These are phyloP conservation scores for Mariannaea elegans DNA, from an alignment of 2,329 filamentous ascomycete species.

Conservation along the genomic window DNA sequence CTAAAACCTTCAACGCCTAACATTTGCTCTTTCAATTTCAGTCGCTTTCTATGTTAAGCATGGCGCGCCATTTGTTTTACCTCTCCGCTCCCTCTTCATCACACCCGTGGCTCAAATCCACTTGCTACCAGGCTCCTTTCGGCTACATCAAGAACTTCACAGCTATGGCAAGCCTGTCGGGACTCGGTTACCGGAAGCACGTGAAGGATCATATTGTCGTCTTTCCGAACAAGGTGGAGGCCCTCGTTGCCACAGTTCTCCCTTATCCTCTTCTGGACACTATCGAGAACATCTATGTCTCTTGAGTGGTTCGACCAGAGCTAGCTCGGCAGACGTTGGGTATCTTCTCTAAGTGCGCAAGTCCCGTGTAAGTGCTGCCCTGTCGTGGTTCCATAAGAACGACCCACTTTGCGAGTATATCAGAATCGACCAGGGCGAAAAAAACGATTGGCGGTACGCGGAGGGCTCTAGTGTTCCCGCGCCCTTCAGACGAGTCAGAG, in stretches of 20 bases:
- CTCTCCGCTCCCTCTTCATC: no score
- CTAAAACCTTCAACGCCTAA: no score
- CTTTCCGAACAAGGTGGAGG: slow-evolving; percentile 22
- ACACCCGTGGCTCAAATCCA: no score
- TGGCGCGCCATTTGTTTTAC: no score
- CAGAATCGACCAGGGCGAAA: slow-evolving; percentile 9
- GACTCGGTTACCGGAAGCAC: slow-evolving; percentile 18
- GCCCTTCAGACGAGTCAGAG: not conserved
- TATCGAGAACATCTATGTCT: slow-evolving; percentile 19
- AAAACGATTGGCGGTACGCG: slow-evolving; percentile 5
- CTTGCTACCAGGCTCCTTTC: no score
- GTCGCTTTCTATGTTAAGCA: no score
- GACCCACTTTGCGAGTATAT: slow-evolving; percentile 12
- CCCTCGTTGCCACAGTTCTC: slow-evolving; percentile 19
- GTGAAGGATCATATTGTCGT: slow-evolving; percentile 20
- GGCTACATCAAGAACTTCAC: no score
- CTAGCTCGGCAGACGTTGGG: slow-evolving; percentile 5
- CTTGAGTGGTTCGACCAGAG: slow-evolving; percentile 10
- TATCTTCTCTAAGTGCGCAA: slow-evolving; percentile 15
- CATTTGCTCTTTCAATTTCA: no score
- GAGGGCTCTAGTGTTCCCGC: not conserved
- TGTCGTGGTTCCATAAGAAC: slow-evolving; percentile 9
- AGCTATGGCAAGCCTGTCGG: no score
- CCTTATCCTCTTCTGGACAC: slow-evolving; percentile 4
- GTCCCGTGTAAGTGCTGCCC: not conserved